Evolutionary conservation across 2,329 filamentous ascomycete genomes (phyloP), one percentile per base, ranked within the genome.

Genomic region (Alternaria ventricosa): DNA sequence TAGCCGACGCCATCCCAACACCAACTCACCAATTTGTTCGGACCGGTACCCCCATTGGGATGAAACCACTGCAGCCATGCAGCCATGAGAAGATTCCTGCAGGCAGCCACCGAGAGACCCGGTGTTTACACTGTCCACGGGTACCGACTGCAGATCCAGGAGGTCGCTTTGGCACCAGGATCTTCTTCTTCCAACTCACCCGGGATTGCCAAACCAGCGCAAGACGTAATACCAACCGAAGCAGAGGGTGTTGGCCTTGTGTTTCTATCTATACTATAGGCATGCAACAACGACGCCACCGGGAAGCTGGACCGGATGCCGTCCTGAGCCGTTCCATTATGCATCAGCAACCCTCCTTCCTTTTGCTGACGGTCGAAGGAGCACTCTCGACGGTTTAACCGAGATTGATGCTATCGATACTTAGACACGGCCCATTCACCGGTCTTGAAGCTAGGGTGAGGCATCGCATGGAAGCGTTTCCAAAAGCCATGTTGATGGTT

Each of bases 391-490:
- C 45, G 20, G 10, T 61, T 68, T 71, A 75, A 64, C 70, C 73
- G 72, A 75, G 57, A 75, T 75, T 63, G 63, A 73, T 57, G 50
- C 62, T 67, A 65, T 70, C 64, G 60, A 71, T 66, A 56, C 47
- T 57, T 46, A 18, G 43, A 58, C 54, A 60, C 61, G 62, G 63
- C 62, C 55, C 63, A 67, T 59, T 60, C 56, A 74, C 72, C 72
- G 72, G 71, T 74, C 61, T 57, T 30, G 66, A 57, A 55, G 47
- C 66, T 63, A 67, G 60, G 65, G 23, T 66, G 23, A 68, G 45
- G 65, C 66, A 64, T 68, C 67, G 61, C 55, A 64, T 44, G 58
- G 49, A 67, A 65, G 68, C 53, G 58, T 61, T 58, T n/a, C 46
- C 27, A 59, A 60, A 69, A 65, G 60, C 60, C 68, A 65, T 68